Base-by-base conservation (phyloP, 2,329 filamentous ascomycete species). In the Drechmeria coniospora region DNA sequence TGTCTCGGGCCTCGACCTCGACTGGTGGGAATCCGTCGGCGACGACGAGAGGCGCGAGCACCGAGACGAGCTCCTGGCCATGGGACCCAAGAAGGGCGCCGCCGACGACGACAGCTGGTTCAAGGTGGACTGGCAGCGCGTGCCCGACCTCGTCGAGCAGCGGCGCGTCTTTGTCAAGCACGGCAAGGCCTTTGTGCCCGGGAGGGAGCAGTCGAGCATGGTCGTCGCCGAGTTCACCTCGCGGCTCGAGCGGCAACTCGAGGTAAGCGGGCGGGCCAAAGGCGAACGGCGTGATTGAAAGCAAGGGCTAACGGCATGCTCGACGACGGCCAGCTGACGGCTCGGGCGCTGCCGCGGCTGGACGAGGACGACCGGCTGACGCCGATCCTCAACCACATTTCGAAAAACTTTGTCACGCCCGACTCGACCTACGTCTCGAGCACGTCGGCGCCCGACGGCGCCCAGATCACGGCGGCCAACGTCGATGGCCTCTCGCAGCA, bases 81-180 rank as follows among this genome's bases (percentile, higher is more conserved):
- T 61, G 8, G 48, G 47, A 1, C 43, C 43, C 5, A 53, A 50
- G 28, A 54, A 56, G 39, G 45, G 46, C 24, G 42, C 42, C 25
- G 39, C 44, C 5, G 83, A 93, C 11, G 82, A 93, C 23, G 82
- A 90, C 43, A 74, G 62, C 15, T 98, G 83, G 78, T 92, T 92
- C 63, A 95, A 94, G 57, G 83, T 95, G 1, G 83, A 94, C 44
- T 98, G 87, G 84, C 79, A 84, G 48, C 71, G 75, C 19, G 90
- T 98, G 1, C 83, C 87, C 0, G 87, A 95, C 35, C 57, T 98
- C 21, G 75, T 98, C 1, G 86, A 94, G 53, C 57, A 68, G 26
- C 66, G 87, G 27, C 68, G 69, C 28, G 81, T 92, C 1, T 74
- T 90, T 30, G 38, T 95, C 38, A 77, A 67, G 40, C 73, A 58